These are phyloP conservation scores for Zelonia costaricensis DNA, from an alignment of 208 protist genomes.

Conservation along the genomic window DNA sequence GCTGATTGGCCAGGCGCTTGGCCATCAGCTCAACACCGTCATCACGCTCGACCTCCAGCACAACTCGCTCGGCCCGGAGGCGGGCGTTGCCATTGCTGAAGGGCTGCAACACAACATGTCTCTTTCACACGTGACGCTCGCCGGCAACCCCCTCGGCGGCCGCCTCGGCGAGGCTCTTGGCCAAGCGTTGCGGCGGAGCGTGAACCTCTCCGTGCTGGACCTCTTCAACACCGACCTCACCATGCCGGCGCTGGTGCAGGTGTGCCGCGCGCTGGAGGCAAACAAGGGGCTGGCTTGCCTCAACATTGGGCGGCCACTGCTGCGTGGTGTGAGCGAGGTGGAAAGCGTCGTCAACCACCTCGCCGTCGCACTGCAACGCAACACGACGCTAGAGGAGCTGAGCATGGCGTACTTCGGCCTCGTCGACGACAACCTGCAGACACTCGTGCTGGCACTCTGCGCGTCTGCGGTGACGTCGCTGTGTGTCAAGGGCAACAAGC, in stretches of 20 bases:
- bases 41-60: slow-evolving; percentile 57
- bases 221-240: slow-evolving; percentile 53
- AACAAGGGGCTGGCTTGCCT: slow-evolving; percentile 55
- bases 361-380: slow-evolving; percentile 40
- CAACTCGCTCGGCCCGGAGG: slow-evolving; percentile 58
- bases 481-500: slow-evolving; percentile 63
- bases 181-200: slow-evolving; percentile 36
- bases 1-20: slow-evolving; percentile 45
- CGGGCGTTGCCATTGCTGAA: slow-evolving; percentile 37
- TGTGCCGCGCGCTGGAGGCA: slow-evolving; percentile 35
- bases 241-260: slow-evolving; percentile 57
- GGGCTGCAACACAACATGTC: slow-evolving; percentile 27
- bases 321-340: slow-evolving; percentile 61
- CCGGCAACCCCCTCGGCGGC: slow-evolving; percentile 62
- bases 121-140: slow-evolving; percentile 34
- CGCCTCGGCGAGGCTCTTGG: slow-evolving; percentile 38
- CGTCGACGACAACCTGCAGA: slow-evolving; percentile 42
- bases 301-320: slow-evolving; percentile 64
- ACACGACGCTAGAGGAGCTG: slow-evolving; percentile 48
- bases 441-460: slow-evolving; percentile 53
- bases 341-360: slow-evolving; percentile 73
- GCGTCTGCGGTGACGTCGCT: slow-evolving; percentile 41
- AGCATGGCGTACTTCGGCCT: slow-evolving; percentile 57
- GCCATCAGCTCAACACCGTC: slow-evolving; percentile 31
- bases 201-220: slow-evolving; percentile 45